Base-by-base conservation (phyloP, 2,329 filamentous ascomycete species). In the Neopestalotiopsis sp. region DNA sequence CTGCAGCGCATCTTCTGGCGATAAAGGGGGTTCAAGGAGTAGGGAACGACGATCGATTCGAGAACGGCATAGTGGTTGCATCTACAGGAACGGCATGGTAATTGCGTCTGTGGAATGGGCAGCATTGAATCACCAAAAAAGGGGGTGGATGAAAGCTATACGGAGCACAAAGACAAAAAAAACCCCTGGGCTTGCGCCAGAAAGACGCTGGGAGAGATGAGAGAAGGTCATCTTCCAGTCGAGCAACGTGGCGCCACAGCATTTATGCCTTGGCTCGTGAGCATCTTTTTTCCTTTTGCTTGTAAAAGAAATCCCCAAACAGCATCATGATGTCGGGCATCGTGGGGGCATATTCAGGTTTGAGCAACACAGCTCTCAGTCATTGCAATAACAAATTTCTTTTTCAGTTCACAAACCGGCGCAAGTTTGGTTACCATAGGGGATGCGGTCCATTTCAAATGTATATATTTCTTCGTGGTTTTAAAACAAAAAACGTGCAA, bases 1-100 rank as follows among this genome's bases (percentile, higher is more conserved):
- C 74, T 90, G 70, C 85, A 87, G 58, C 86, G 87, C 74, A 83
- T 89, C 79, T 86, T 87, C 77, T 82, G 77, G 75, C 75, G 73
- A 72, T 77, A 72, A 49, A 65, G 10, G 17, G 34, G 34, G 28
- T 14, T 24, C 14, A n/a, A 10, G 14, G 10, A n/a, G 3, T 12
- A 30, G 20, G 12, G 30, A 62, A 13, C 3, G 40, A 5, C 45
- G 6, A 53, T n/a, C 6, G 13, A 49, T n/a, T 4, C 1, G 4
- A n/a, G 45, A n/a, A 53, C 45, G 20, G 45, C 45, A 12, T n/a
- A n/a, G 6, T n/a, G 45, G 17, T 20, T 28, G 45, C n/a, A 12
- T 3, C 45, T n/a, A 9, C n/a, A 20, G n/a, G 45, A 59, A 14
- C 1, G 57, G 24, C 17, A 28, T 14, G 20, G 34, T 38, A 7